Base-by-base conservation (phyloP, 2,329 filamentous ascomycete genomes). In the Fusarium heterosporum region DNA sequence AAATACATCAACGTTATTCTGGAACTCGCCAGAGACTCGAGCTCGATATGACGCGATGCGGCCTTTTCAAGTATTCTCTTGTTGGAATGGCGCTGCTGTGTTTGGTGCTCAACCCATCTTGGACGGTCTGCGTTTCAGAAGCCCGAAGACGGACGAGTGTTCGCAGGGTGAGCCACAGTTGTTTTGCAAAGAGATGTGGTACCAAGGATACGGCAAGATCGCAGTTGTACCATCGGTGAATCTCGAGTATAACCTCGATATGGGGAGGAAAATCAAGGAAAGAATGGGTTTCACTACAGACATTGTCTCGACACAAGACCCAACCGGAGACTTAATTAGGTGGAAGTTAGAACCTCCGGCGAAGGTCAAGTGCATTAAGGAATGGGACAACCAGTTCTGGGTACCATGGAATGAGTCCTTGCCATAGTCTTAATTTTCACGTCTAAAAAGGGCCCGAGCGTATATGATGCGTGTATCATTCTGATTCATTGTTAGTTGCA, bases 31-130 rank as follows among this genome's bases (percentile, higher is more conserved):
- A 0, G 71, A 71, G 0, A 72, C 81, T 2, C 75, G 68, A 10
- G 41, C 60, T 4, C 75, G 80, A 3, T 80, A 79, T 55, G 41
- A 60, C 1, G 64, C 64, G 1, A 73, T 75, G 26, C 72, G 75
- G 17, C 85, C 86, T 1, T 83, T 88, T 59, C 86, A 88, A 72
- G 86, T 87, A 0, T 88, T 85, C 60, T 72, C 84, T 2, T 88
- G 86, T 74, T 88, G 86, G 85, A 87, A 87, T 62, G 86, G 86
- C 8, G 83, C 82, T 0, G 78, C 78, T 0, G 80, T 79, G 0
- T 82, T 87, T 53, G 26, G 41, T 3, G 41, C 41, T 4, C 3
- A 17, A 7, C 41, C 41, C 5, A 28, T 43, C 16, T 6, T 43
- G 7, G 34, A 48, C 0, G 75, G 74, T 28, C 68, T 87, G 4